Evolutionary conservation across 345 rosid genomes (phyloP).

Genomic region (Camelina laxa): DNA sequence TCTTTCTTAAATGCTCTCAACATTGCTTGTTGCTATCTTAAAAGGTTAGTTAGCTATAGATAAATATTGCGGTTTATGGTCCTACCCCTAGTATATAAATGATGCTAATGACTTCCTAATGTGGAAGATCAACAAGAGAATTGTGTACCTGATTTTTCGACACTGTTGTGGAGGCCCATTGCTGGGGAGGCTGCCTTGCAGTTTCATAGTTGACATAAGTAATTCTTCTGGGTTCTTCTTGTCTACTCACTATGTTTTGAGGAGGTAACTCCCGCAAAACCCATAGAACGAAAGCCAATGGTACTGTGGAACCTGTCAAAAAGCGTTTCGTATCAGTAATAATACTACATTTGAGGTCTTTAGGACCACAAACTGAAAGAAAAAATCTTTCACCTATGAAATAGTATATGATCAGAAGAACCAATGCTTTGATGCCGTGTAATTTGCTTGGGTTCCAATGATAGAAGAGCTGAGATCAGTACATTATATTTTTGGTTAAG

Average conservation of each 20-base stretch:
- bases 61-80: not conserved
- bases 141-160: conserved; percentile 45
- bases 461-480: conserved; percentile 45
- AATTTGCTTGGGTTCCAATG: conserved; percentile 48
- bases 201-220: conserved; percentile 45
- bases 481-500: conserved; percentile 12
- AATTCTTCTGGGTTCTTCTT: conserved; percentile 39
- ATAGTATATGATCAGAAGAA: conserved; percentile 49
- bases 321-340: not conserved
- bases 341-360: not conserved
- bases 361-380: not conserved
- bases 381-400: conserved; percentile 42
- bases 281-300: conserved; percentile 48
- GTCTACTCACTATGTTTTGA: conserved; percentile 35
- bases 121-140: conserved; percentile 2
- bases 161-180: conserved; percentile 47
- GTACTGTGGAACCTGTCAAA: conserved; percentile 43
- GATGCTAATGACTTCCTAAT: not conserved
- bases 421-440: conserved; percentile 45
- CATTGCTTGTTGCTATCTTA: not conserved
- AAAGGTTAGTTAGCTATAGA: not conserved
- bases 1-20: conserved; percentile 15
- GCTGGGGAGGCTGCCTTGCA: conserved; percentile 39
- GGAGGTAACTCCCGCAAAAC: conserved; percentile 48
- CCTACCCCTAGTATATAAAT: not conserved